phyloP scores from a whole-genome alignment of 2,329 filamentous ascomycete species.

The Nannizzia gypsea region DNA sequence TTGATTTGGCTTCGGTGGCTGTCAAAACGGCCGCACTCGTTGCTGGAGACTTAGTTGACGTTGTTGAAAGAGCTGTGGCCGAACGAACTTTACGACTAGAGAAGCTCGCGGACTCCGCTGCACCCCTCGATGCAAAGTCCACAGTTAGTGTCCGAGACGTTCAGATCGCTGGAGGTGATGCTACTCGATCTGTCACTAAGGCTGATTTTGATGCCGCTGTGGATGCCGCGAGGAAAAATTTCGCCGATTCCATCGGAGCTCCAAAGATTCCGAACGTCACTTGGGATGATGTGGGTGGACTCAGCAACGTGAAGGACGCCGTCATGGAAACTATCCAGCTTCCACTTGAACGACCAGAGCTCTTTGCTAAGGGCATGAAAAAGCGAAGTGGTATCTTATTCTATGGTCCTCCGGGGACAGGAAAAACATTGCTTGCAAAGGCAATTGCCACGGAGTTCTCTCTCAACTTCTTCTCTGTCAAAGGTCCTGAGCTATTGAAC shows the following conservation, averaged over 20 bases:
- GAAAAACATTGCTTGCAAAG: constrained; percentile 99
- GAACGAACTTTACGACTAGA: constrained; percentile 67
- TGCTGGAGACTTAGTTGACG: constrained; percentile 85
- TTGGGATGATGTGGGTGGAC: constrained; percentile 99
- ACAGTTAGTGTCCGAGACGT: constrained; percentile 63
- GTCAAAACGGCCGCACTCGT: constrained; percentile 93
- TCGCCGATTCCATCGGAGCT: constrained; percentile 91
- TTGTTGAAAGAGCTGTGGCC: constrained; percentile 77
- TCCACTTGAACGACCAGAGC: constrained; percentile 97
- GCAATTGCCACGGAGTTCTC: constrained; percentile 98
- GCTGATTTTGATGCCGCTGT: constrained; percentile 86
- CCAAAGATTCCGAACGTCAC: constrained; percentile 98
- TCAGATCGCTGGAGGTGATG: constrained; percentile 72
- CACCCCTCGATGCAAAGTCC: constrained; percentile 21
- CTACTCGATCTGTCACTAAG: constrained; percentile 65
- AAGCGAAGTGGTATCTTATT: constrained; percentile 97
- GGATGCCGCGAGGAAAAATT: constrained; percentile 91
- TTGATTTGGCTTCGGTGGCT: constrained; percentile 73
- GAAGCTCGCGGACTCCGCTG: constrained; percentile 42
- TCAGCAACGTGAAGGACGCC: constrained; percentile 97
- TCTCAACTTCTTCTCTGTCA: constrained; percentile 99
- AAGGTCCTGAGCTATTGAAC: constrained; percentile 92
- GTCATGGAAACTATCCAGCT: constrained; percentile 98
- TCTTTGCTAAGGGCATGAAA: constrained; percentile 98
- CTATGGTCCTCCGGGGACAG: constrained; percentile 97